These are phyloP conservation scores for Linnemannia elongata DNA, from an alignment of 192 early-diverging fungal genomes.

Conservation along the genomic window DNA sequence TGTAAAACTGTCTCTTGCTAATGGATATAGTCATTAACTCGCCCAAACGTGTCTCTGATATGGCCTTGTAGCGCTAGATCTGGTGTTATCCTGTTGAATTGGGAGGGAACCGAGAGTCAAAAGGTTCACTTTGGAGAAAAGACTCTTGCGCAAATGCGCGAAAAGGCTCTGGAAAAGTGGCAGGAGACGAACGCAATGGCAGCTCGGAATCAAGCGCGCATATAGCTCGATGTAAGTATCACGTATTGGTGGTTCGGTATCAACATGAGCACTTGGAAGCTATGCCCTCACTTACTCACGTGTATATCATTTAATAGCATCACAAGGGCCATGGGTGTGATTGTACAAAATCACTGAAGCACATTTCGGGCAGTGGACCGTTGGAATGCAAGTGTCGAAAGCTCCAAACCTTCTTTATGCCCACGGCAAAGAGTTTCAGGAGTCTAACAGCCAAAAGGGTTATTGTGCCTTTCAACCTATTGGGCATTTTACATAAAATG, in stretches of 20 bases:
- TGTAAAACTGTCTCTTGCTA: conserved; percentile 13
- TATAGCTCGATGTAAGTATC: conserved; percentile 47
- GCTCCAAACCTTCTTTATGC: conserved; percentile 27
- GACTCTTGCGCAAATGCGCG: conserved; percentile 37
- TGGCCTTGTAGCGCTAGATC: conserved; percentile 36
- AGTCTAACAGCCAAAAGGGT: conserved; percentile 25
- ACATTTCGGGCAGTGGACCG: conserved; percentile 22
- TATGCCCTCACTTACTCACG: conserved; percentile 14
- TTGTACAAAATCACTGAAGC: conserved; percentile 18
- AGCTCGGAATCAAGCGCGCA: conserved; percentile 24
- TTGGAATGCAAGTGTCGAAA: conserved; percentile 6
- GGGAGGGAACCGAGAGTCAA: conserved; percentile 31
- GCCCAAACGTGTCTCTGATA: conserved; percentile 27
- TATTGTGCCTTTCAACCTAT: no score
- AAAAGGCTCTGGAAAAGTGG: conserved; percentile 42
- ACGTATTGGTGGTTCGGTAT: conserved; percentile 15
- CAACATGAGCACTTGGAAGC: conserved; percentile 19
- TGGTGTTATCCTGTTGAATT: conserved; percentile 29
- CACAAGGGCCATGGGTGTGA: conserved; percentile 31
- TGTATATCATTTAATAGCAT: conserved; percentile 26
- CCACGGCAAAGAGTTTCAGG: conserved; percentile 24
- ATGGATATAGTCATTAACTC: conserved; percentile 29
- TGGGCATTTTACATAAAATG: no score
- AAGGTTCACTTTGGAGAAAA: conserved; percentile 34
- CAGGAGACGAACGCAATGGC: conserved; percentile 23